Evolutionary conservation across 1,284 basidiomycete species (phyloP), one percentile per base, ranked within the genome.

Genomic region (Sanghuangporus baumii): DNA sequence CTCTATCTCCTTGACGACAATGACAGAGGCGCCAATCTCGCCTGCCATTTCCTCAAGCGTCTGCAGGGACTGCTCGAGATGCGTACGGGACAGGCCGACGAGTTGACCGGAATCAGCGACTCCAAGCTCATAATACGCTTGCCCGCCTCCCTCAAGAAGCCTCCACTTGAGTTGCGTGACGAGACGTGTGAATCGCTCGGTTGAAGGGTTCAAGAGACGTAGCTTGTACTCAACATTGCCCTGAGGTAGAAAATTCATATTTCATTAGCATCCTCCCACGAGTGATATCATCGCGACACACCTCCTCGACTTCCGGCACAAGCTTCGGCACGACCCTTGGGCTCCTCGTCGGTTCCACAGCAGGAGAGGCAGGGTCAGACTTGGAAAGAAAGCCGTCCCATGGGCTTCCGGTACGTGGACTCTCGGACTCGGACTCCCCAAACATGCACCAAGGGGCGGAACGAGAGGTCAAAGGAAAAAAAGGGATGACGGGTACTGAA

Each of bases 161-260:
- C 94, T 84, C 94, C 95, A 97, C 74, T 96, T 94, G 74, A 96
- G 86, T 76, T 97, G 94, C 1, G 94, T 96, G 61, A 94, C 90
- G 16, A 97, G 87, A 46, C 88, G 83, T 3, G 83, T 81, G 69
- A 93, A 89, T 48, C 90, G 88, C 11, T 85, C 80, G 0, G 86
- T 81, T 12, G 88, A 82, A 0, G 91, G 88, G 56, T 81, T 76
- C 16, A 89, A 79, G 18, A 94, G 86, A 71, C 92, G 89, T 23
- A 93, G 83, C 74, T 94, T 94, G 78, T 94, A 94, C 73, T 94
- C 91, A 68, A 93, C 82, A 67, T 91, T 92, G 12, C 90, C 90
- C 76, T 89, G 76, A 62, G 6, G 62, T 37, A 40, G 11, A 57
- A 56, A 20, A 41, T 37, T 59, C 34, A 26, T 14, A 6, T 26